Percentiles rank a stretch among this genome's conserved stretches.
Evolutionary conservation across 768 basidiomycete genomes (phyloP).

Genomic region (Pulveroboletus sp.): DNA sequence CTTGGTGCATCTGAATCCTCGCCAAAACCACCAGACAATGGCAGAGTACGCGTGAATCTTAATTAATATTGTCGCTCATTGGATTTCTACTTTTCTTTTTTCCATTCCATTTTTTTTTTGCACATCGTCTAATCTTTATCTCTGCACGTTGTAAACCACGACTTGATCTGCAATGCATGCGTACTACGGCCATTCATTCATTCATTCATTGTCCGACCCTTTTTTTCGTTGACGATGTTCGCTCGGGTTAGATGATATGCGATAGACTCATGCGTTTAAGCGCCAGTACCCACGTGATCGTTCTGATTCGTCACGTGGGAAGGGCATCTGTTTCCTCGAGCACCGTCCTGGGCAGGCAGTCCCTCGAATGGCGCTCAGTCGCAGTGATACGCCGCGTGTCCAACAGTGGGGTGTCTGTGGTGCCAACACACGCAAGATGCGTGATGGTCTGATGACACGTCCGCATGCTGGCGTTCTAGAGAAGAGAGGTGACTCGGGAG

Average conservation of each 20-base stretch:
- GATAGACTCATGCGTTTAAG: not conserved
- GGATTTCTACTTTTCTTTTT: conserved; percentile 6
- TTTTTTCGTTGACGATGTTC: conserved; percentile 4
- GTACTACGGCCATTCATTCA: conserved; percentile 12
- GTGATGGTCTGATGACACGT: not conserved
- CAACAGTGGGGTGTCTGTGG: not conserved
- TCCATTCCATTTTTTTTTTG: not conserved
- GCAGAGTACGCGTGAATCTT: conserved; percentile 34
- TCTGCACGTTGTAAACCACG: conserved; percentile 26
- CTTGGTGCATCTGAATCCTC: conserved; percentile 26
- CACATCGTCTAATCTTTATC: conserved; percentile 13
- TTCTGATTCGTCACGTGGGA: conserved; percentile 21
- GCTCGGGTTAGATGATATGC: too few relatives aligned
- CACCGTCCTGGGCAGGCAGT: conserved; percentile 2
- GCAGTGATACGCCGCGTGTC: conserved; percentile 1
- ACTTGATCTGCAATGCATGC: conserved; percentile 21
- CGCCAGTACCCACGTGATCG: conserved; percentile 17
- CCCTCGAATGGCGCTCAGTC: conserved; percentile 3
- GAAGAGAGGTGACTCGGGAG: conserved; percentile 1
- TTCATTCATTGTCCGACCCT: not conserved
- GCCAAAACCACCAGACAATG: conserved; percentile 29
- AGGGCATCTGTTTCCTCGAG: conserved; percentile 2
- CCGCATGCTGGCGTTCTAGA: not conserved
- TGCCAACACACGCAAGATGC: not conserved
- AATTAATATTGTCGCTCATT: conserved; percentile 24